Evolutionary conservation across 306 rosid species (phyloP), one percentile per base, ranked within the genome.

Genomic region (Phaseolus lunatus): DNA sequence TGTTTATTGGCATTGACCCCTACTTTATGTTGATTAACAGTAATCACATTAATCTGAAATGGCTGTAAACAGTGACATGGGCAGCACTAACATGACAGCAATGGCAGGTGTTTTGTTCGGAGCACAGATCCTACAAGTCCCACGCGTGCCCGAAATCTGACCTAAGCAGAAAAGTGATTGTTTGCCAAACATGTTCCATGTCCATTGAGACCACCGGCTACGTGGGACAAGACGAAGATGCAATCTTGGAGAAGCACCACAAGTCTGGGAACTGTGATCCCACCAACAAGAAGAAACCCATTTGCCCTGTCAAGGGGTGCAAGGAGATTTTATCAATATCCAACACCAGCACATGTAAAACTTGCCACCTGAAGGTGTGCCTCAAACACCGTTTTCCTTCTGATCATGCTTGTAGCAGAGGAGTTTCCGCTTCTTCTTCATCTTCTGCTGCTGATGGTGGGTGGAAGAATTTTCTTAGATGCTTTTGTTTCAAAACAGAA

Each of bases 341-440:
- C 0, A 95, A 92, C 64, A 50, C 87, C 4, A 87, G 89, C 62
- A 82, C 83, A 0, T 92, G 99, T 80, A 92, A 92, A 70, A 87
- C 82, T 18, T 95, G 99, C 82, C 79, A 83, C 5, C 1, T 86
- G 35, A 95, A 88, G 80, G 92, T 95, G 41, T 92, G 97, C 73
- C 91, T 95, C 79, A 89, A 81, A 78, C 99, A 92, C 67, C 92
- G 97, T 2, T 92, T 95, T 57, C 87, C 97, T n/a, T 92, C 90
- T 3, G 97, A 92, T 29, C 99, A 95, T 62, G 82, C 80, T 26
- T 95, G 97, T 78, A 13, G 41, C 9, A 67, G 57, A 57, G 69
- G 65, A 0, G 50, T 43, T 39, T 81, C 85, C 3, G 0, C 66
- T 35, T 16, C 79, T 1, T 41, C 39, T 0, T 23, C 41, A 1